These are phyloP conservation scores for Linum tenue DNA, from an alignment of 345 rosid genomes.

Conservation along the genomic window DNA sequence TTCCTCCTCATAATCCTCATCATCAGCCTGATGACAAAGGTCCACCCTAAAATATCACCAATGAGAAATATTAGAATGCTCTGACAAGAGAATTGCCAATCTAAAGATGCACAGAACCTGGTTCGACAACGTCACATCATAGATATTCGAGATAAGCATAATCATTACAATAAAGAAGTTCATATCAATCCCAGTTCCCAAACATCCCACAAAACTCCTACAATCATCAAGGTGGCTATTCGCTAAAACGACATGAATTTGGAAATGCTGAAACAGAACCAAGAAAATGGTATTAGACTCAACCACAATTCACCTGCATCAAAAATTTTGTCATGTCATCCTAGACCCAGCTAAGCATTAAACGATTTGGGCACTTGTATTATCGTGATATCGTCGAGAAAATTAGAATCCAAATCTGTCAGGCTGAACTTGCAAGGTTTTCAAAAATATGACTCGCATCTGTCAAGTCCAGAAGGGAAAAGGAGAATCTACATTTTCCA, in stretches of 20 bases:
- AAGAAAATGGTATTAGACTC: not conserved
- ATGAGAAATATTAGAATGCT: constrained; percentile 9
- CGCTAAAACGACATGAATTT: not conserved
- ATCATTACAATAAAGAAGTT: not conserved
- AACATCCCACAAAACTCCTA: not conserved
- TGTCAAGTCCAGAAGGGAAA: too few species aligned
- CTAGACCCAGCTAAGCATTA: not conserved
- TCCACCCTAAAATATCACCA: constrained; percentile 48
- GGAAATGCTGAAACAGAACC: not conserved
- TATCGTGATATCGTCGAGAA: too few species aligned
- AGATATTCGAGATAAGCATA: not conserved
- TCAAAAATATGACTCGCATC: not conserved
- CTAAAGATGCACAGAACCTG: too few species aligned
- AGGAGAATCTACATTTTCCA: too few species aligned
- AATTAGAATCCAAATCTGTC: too few species aligned
- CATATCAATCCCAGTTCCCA: not conserved
- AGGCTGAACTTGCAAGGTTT: not conserved
- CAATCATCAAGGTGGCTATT: not conserved
- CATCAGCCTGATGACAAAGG: constrained; percentile 67
- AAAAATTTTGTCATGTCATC: not conserved
- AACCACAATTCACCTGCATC: not conserved
- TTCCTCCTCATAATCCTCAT: constrained; percentile 42
- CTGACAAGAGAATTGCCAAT: too few species aligned
- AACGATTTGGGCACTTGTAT: too few species aligned
- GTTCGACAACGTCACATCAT: constrained; percentile 1